Evolutionary conservation across 2,329 filamentous ascomycete genomes (phyloP).

Genomic region (Akanthomyces dipterigenus): DNA sequence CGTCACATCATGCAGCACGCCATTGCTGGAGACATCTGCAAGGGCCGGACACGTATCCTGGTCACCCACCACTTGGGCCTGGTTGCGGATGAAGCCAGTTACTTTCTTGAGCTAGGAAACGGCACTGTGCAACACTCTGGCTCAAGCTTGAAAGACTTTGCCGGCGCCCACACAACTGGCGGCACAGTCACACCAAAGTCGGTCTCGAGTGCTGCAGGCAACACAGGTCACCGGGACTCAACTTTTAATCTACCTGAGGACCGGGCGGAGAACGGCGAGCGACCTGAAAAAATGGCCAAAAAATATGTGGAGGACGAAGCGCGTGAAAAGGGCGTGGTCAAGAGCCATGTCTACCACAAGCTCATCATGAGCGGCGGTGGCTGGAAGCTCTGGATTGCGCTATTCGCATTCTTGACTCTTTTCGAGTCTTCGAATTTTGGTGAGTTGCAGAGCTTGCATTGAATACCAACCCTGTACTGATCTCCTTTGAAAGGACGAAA

Average conservation of each 20-base stretch:
- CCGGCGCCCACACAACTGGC: constrained; percentile 47
- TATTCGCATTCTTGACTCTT: constrained; percentile 44
- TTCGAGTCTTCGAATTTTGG: constrained; percentile 48
- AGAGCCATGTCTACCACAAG: constrained; percentile 56
- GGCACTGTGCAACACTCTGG: constrained; percentile 60
- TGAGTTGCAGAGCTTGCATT: not conserved
- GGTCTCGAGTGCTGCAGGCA: not conserved
- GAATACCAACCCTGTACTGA: not conserved
- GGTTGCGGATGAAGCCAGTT: constrained; percentile 63
- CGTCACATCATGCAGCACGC: constrained; percentile 73
- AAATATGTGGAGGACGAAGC: constrained; percentile 72
- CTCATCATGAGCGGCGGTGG: constrained; percentile 66
- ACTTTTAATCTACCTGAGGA: too few species aligned
- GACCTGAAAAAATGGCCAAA: constrained; percentile 40
- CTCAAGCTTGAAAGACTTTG: constrained; percentile 51
- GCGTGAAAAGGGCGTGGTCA: constrained; percentile 63
- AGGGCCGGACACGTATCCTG: constrained; percentile 65
- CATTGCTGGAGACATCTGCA: constrained; percentile 62
- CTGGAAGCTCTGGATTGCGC: constrained; percentile 50
- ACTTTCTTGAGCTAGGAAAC: constrained; percentile 64
- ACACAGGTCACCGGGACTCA: not conserved
- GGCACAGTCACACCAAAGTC: constrained; percentile 37
- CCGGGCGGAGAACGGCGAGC: not conserved
- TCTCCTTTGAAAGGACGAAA: constrained; percentile 31
- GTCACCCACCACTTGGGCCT: constrained; percentile 76